These are phyloP conservation scores for Termitomyces sp. DNA, from an alignment of 768 basidiomycete genomes.

Conservation along the genomic window DNA sequence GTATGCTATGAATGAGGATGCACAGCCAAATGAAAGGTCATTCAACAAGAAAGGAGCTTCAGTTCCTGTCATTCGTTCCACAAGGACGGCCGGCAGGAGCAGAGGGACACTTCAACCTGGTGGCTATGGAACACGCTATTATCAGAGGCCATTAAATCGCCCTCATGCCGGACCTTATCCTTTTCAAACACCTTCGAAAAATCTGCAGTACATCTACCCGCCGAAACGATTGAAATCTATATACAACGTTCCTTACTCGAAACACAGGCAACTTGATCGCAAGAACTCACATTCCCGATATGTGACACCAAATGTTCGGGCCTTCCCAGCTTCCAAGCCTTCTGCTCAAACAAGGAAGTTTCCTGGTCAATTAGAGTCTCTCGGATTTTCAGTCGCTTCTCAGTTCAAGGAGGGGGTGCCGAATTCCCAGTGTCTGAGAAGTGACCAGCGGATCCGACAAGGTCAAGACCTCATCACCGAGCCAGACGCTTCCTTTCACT, in stretches of 20 bases:
- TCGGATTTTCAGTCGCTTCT: constrained; percentile 9
- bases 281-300: not conserved
- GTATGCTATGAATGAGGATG: constrained; percentile 21
- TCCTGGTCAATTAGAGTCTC: constrained; percentile 2
- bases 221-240: not conserved
- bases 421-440: constrained; percentile 6
- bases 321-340: not conserved
- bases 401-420: constrained; percentile 11
- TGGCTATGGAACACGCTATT: constrained; percentile 1
- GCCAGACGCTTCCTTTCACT: constrained; percentile 3
- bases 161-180: constrained; percentile 1
- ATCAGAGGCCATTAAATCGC: constrained; percentile 3
- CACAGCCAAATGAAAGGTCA: constrained; percentile 18
- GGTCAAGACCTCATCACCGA: constrained; percentile 4
- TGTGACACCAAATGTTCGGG: not conserved
- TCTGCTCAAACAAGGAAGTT: not conserved
- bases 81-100: not conserved
- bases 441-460: constrained; percentile 7
- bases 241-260: not conserved
- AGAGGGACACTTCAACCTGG: constrained; percentile 1
- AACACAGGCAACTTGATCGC: constrained; percentile 10
- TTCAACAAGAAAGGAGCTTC: constrained; percentile 13
- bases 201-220: not conserved
- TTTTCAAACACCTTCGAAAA: constrained; percentile 1
- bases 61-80: constrained; percentile 11